Percentiles rank a stretch among this genome's conserved stretches.
Evolutionary conservation across 2,329 filamentous ascomycete genomes (phyloP).

Genomic region (Microdochium trichocladiopsis): DNA sequence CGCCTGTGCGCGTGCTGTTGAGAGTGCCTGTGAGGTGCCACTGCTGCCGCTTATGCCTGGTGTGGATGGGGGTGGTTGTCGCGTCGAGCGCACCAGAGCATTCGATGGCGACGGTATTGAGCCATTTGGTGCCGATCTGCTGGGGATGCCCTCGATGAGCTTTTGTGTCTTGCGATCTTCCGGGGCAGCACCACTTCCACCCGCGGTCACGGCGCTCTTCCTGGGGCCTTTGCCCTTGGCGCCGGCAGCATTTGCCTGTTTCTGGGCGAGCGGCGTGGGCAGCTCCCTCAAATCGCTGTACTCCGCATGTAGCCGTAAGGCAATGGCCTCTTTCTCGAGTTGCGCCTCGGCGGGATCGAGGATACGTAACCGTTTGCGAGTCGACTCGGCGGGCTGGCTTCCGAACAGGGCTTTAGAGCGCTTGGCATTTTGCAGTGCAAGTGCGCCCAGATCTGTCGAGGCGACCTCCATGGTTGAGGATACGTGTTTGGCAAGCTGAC

Average conservation of each 20-base stretch:
- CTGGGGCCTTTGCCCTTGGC: slow-evolving; percentile 16
- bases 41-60: slow-evolving; percentile 7
- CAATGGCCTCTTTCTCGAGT: slow-evolving; percentile 19
- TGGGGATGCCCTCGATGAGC: slow-evolving; percentile 58
- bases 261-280: slow-evolving; percentile 24
- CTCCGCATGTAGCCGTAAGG: slow-evolving; percentile 22
- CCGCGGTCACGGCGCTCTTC: slow-evolving; percentile 8
- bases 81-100: slow-evolving; percentile 27
- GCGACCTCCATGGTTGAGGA: slow-evolving; percentile 12
- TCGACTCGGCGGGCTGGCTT: slow-evolving; percentile 9
- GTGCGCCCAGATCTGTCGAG: slow-evolving; percentile 16
- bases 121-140: neutral
- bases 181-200: slow-evolving; percentile 10
- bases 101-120: slow-evolving; percentile 12
- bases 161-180: slow-evolving; percentile 47
- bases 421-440: slow-evolving; percentile 19
- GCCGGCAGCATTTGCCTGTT: slow-evolving; percentile 22
- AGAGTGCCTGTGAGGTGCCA: slow-evolving; percentile 14
- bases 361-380: slow-evolving; percentile 13
- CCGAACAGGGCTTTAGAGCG: slow-evolving; percentile 20
- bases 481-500: neutral
- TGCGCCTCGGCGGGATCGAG: slow-evolving; percentile 15
- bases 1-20: slow-evolving; percentile 24
- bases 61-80: slow-evolving; percentile 12
- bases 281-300: slow-evolving; percentile 19